Conservation (phyloP, 2,329 filamentous ascomycete genomes). For the Apiospora hydei region DNA sequence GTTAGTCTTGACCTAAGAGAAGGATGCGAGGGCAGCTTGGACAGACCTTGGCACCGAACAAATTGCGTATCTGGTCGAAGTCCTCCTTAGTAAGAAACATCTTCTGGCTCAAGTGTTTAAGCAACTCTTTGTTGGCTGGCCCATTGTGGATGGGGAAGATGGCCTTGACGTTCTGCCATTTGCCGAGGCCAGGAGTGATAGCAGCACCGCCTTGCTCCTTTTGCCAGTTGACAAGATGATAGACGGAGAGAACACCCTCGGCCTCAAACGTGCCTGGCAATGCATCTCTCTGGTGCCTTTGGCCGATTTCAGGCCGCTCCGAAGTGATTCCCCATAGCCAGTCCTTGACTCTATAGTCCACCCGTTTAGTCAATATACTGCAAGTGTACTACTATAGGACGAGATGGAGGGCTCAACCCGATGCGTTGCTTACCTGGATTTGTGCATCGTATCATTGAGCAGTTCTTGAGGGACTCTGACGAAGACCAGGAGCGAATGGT, state of each 20-base stretch:
- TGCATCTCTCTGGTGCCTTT: conserved; percentile 50
- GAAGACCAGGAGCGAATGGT: conserved; percentile 72
- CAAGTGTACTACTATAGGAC: not conserved
- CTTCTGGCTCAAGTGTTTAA: conserved; percentile 63
- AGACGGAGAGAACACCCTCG: conserved; percentile 74
- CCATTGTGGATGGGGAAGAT: conserved; percentile 71
- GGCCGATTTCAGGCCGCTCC: conserved; percentile 65
- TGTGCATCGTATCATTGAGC: conserved; percentile 70
- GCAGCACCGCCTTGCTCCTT: conserved; percentile 67
- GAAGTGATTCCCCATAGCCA: conserved; percentile 76
- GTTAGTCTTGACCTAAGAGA: not conserved
- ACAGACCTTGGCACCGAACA: conserved; percentile 65
- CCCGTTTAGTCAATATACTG: not conserved
- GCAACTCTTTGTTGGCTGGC: conserved; percentile 60
- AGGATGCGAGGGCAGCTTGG: conserved; percentile 68
- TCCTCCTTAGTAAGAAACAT: conserved; percentile 58
- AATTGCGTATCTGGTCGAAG: conserved; percentile 66
- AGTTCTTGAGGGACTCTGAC: conserved; percentile 68
- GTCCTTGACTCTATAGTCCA: conserved; percentile 67
- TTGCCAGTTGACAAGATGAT: conserved; percentile 69
- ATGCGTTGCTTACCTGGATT: conserved; percentile 60
- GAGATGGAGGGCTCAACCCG: not conserved
- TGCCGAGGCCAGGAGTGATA: conserved; percentile 63
- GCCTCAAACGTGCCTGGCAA: conserved; percentile 62
- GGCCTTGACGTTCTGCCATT: conserved; percentile 67